These are phyloP conservation scores for Jamesozyma rosinii DNA, from an alignment of 805 yeast genomes.

Conservation along the genomic window DNA sequence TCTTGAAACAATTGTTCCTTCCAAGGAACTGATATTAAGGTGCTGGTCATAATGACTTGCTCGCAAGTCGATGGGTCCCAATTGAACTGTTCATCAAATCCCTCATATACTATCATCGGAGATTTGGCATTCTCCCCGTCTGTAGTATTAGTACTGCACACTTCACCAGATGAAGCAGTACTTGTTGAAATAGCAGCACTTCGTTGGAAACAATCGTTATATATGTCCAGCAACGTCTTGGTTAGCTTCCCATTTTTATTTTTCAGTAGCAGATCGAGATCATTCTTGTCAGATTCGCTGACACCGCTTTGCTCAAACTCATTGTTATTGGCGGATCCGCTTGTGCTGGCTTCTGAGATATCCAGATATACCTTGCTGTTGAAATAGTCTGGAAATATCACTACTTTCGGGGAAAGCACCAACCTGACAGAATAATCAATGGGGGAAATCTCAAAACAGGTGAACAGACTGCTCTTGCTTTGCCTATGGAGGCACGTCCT, in stretches of 20 bases:
- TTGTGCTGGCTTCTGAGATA: not conserved
- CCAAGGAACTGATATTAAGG: constrained; percentile 20
- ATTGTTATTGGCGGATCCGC: constrained; percentile 2
- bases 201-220: not conserved
- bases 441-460: constrained; percentile 14
- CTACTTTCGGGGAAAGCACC: constrained; percentile 10
- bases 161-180: not conserved
- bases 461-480: constrained; percentile 16
- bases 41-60: constrained; percentile 6
- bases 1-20: constrained; percentile 13
- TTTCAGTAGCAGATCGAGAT: not conserved
- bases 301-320: constrained; percentile 2
- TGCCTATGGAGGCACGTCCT: constrained; percentile 12
- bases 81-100: constrained; percentile 16
- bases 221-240: not conserved
- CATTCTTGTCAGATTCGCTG: constrained; percentile 1
- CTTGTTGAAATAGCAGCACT: not conserved
- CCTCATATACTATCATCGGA: constrained; percentile 19
- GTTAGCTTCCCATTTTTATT: constrained; percentile 1
- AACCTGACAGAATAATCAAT: constrained; percentile 7
- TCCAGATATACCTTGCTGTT: constrained; percentile 4
- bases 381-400: constrained; percentile 15
- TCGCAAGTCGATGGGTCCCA: constrained; percentile 14
- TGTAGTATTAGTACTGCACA: not conserved
- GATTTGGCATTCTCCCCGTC: not conserved